Percentiles rank a stretch among this genome's conserved stretches.
Conservation (phyloP, 805 yeast genomes). For the Cyberlindnera saturnus region DNA sequence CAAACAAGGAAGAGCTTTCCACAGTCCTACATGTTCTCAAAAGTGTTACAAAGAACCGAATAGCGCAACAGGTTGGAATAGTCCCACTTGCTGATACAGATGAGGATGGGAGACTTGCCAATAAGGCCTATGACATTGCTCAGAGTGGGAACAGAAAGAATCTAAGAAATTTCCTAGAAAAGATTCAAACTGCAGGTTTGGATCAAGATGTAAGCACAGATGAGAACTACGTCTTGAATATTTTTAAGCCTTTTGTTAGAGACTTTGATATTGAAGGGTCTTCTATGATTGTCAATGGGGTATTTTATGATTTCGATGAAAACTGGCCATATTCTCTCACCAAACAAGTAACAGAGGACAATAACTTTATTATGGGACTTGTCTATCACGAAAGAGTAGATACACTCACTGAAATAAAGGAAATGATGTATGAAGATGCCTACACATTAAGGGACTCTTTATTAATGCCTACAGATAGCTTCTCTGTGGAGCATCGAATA, state of each 20-base stretch:
- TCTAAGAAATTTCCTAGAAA: slow-evolving; percentile 9
- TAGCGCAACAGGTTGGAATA: slow-evolving; percentile 79
- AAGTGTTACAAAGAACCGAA: slow-evolving; percentile 44
- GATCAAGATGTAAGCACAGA: slow-evolving; percentile 5
- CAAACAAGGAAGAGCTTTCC: slow-evolving; percentile 43
- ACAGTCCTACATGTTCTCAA: slow-evolving; percentile 45
- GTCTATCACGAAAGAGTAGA: slow-evolving; percentile 22
- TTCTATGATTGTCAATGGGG: slow-evolving; percentile 67
- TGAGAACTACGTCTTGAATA: slow-evolving; percentile 16
- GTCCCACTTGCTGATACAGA: slow-evolving; percentile 47
- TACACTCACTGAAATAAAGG: slow-evolving; percentile 26
- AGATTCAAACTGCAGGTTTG: neutral
- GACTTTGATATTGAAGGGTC: slow-evolving; percentile 42
- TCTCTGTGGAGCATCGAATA: slow-evolving; percentile 23
- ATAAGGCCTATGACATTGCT: slow-evolving; percentile 15
- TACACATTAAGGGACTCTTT: slow-evolving; percentile 38
- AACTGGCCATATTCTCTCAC: slow-evolving; percentile 53
- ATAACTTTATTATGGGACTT: slow-evolving; percentile 19
- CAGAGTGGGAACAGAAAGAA: slow-evolving; percentile 11
- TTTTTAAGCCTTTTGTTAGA: slow-evolving; percentile 22
- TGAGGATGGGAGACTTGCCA: slow-evolving; percentile 14
- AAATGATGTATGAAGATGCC: slow-evolving; percentile 38
- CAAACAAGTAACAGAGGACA: slow-evolving; percentile 51
- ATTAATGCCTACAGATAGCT: slow-evolving; percentile 43
- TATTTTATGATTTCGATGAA: slow-evolving; percentile 43